Base-by-base conservation (phyloP, 2,329 filamentous ascomycete genomes). In the Colletotrichum acutatum region DNA sequence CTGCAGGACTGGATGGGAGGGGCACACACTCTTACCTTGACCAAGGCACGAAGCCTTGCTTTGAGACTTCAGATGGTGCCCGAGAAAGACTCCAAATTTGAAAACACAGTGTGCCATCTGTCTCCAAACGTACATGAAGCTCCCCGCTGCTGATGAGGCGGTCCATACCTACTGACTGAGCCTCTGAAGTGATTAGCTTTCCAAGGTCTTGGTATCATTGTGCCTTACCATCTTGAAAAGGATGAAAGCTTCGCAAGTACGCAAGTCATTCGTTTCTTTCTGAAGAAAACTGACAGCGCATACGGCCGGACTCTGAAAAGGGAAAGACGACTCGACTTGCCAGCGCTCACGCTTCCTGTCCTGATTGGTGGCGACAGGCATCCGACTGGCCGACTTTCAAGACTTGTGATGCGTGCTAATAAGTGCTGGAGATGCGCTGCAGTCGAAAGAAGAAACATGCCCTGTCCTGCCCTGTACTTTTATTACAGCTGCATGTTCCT, bases 391-490 rank as follows among this genome's bases (percentile, higher is more conserved):
- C 42, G 19, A 22, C 32, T 12, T 12, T 34, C 32, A 34, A 34
- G n/a, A 34, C 19, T n/a, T 46, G 62, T 59, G 49, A 57, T 66
- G 54, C 46, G n/a, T 61, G 30, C 57, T 54, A 7, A 12, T 42
- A 22, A 9, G 11, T 22, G 56, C 56, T 37, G 49, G 61, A 26
- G 53, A 37, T 65, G 62, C 62, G 68, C 61, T 46, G 54, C 54
- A 30, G 42, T 30, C 68, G 16, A 46, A 58, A 64, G 53, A 64
- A 72, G 59, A 72, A 72, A 72, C 6, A 14, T 49, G 32, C 32
- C 32, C 11, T 49, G 32, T 11, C 32, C 11, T 34, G 32, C 32
- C 32, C 11, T 34, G 42, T 49, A 49, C 42, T 49, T 49, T 49
- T 49, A 19, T 11, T 49, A 19, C 42, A 19, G 16, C 42, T 49